Base-by-base conservation (phyloP, 129 eudicot genomes). In the Helichrysum umbraculigerum region DNA sequence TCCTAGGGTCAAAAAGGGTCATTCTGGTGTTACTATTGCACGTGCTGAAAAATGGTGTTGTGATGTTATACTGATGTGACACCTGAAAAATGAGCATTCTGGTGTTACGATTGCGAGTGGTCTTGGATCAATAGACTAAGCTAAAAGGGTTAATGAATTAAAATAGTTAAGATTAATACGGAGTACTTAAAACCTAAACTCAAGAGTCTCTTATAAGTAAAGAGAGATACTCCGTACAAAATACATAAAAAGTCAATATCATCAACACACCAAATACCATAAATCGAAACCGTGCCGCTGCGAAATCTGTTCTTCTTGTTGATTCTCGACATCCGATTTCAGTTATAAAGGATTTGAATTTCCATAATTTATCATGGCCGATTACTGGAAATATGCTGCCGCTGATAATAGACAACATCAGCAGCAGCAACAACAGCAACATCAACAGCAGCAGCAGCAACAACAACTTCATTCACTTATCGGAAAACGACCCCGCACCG, bases 401-500 rank as follows among this genome's bases (percentile, higher is more conserved):
- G 76, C 63, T 50, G 83, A 88, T 25, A 62, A 42, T 62, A 73
- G 74, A 10, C 76, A 51, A 10, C 79, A 76, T 6, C 77, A 58
- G 16, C 77, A 60, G 8, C 82, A 65, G 7, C 83, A 63, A 11
- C 89, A 76, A 73, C 90, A 74, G 51, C 78, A 65, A 0, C 70
- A 29, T 0, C 66, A 61, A 0, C 65, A 59, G 0, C 66, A 61
- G 0, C 63, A 57, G 1, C 63, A 57, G 29, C 68, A 63, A 15
- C 68, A 25, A 20, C 83, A 85, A 41, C 78, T 76, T 28, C 79
- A 82, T 28, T 66, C 89, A 39, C 87, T 82, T 41, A 75, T 75
- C 33, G 88, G 84, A 33, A 92, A 92, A 66, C 96, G 96, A 15
- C 88, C 92, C 12, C 92, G 96, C 10, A 50, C 97, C 69, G 96